Percentiles rank a stretch among this genome's conserved stretches.
Evolutionary conservation across 2,329 filamentous ascomycete genomes (phyloP).

Genomic region (Colletotrichum navitas): DNA sequence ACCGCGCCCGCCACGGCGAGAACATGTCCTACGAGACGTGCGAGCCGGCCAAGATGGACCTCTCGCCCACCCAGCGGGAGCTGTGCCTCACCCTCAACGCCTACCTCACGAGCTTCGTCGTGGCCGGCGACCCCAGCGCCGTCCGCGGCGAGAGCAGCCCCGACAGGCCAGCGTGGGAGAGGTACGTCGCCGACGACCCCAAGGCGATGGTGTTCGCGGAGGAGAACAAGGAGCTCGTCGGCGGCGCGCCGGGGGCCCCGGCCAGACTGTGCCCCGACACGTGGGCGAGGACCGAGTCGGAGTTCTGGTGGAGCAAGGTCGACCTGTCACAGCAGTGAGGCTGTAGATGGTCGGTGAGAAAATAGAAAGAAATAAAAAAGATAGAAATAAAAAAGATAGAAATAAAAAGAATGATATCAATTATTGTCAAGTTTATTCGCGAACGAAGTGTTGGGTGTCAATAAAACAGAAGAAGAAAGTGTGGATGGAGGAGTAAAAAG

Average conservation of each 20-base stretch:
- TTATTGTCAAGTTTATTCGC: too few species aligned
- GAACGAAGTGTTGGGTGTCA: too few species aligned
- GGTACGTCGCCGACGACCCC: constrained; percentile 45
- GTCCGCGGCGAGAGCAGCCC: constrained; percentile 40
- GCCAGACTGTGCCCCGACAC: constrained; percentile 56
- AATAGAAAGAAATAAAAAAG: background rate
- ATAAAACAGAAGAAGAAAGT: too few species aligned
- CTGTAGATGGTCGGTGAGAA: too few species aligned
- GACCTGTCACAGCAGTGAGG: constrained; percentile 55
- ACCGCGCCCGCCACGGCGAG: constrained; percentile 62
- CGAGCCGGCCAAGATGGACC: constrained; percentile 55
- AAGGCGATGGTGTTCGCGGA: constrained; percentile 68
- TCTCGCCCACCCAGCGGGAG: constrained; percentile 53
- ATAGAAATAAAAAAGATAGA: too few species aligned
- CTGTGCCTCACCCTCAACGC: constrained; percentile 56
- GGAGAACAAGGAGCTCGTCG: constrained; percentile 68
- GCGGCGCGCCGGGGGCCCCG: constrained; percentile 53
- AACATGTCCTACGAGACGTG: constrained; percentile 48
- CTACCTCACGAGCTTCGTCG: constrained; percentile 55
- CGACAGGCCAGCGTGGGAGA: constrained; percentile 55
- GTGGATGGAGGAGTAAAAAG: too few species aligned
- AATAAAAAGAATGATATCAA: too few species aligned
- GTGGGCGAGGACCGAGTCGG: constrained; percentile 61
- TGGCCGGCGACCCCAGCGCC: constrained; percentile 31
- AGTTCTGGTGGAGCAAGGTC: constrained; percentile 72